These are phyloP conservation scores for Lyophyllum atratum DNA, from an alignment of 768 basidiomycete genomes.

Conservation along the genomic window DNA sequence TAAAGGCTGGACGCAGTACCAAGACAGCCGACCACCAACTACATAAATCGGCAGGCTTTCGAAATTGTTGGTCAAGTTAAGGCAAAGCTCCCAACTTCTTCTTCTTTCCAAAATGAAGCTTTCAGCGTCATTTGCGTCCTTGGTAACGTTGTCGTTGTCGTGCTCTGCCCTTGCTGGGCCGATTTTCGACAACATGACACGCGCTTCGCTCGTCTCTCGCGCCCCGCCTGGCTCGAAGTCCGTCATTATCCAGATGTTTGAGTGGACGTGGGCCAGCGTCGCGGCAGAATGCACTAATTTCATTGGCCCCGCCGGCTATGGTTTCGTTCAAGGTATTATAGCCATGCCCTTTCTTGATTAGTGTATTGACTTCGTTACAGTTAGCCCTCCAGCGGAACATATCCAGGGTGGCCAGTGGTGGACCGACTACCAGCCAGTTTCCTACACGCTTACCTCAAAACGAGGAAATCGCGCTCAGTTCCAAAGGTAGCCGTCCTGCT, in stretches of 20 bases:
- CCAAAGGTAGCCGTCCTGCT: slow-evolving; percentile 30
- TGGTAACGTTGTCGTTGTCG: slow-evolving; percentile 5
- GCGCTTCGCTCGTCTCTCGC: slow-evolving; percentile 15
- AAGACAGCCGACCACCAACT: neutral
- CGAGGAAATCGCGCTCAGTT: slow-evolving; percentile 61
- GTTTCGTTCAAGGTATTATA: slow-evolving; percentile 64
- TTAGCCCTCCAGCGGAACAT: slow-evolving; percentile 60
- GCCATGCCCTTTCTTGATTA: neutral
- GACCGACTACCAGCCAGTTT: slow-evolving; percentile 75
- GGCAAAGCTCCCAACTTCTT: neutral
- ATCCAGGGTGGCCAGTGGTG: slow-evolving; percentile 65
- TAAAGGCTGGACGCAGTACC: neutral
- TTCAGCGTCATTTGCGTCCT: neutral
- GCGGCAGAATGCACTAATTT: slow-evolving; percentile 66
- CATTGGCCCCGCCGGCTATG: slow-evolving; percentile 70
- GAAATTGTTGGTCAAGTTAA: neutral
- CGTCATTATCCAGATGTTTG: slow-evolving; percentile 72
- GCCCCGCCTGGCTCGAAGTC: slow-evolving; percentile 34
- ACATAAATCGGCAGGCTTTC: slow-evolving; percentile 2
- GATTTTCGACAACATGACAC: slow-evolving; percentile 3
- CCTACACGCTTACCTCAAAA: slow-evolving; percentile 66
- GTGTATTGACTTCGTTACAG: slow-evolving; percentile 19
- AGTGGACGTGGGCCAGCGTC: slow-evolving; percentile 64
- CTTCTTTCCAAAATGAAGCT: slow-evolving; percentile 10
- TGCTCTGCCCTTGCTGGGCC: slow-evolving; percentile 8